A percentile compares a stretch with the other conserved stretches of the same genome.
phyloP scores from a whole-genome alignment of 192 early-diverging fungal species.

The Mortierella antarctica region DNA sequence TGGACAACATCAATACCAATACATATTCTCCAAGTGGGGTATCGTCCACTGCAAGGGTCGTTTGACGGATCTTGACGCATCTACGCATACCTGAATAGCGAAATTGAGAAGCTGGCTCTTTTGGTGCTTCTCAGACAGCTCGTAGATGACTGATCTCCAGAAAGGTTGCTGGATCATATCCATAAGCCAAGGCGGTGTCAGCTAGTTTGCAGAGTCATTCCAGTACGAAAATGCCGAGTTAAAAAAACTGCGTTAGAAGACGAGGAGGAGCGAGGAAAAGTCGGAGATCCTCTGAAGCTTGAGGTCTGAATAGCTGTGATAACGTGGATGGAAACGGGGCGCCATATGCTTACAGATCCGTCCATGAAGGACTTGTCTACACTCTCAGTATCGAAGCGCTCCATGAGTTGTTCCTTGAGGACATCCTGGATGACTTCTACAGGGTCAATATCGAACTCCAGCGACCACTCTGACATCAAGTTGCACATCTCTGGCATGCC shows the following conservation, averaged over 20 bases:
- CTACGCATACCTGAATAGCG: slow-evolving; percentile 62
- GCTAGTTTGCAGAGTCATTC: too few relatives aligned
- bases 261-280: too few relatives aligned
- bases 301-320: background rate
- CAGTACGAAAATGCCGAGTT: slow-evolving; percentile 20
- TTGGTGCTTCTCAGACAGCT: slow-evolving; percentile 70
- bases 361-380: slow-evolving; percentile 64
- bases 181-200: slow-evolving; percentile 64
- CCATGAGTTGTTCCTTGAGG: slow-evolving; percentile 66
- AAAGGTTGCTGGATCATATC: slow-evolving; percentile 67
- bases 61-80: background rate
- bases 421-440: slow-evolving; percentile 60
- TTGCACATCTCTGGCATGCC: slow-evolving; percentile 67
- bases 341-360: slow-evolving; percentile 31
- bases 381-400: slow-evolving; percentile 67
- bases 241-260: too few relatives aligned
- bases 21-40: background rate
- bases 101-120: slow-evolving; percentile 71
- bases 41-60: slow-evolving; percentile 5
- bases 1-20: background rate
- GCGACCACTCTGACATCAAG: slow-evolving; percentile 53
- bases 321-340: background rate
- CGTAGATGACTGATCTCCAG: slow-evolving; percentile 77
- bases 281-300: background rate
- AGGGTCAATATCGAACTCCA: slow-evolving; percentile 55